Evolutionary conservation across 2,329 filamentous ascomycete species (phyloP).

Genomic region (Cladosporium austrohemisphaericum): DNA sequence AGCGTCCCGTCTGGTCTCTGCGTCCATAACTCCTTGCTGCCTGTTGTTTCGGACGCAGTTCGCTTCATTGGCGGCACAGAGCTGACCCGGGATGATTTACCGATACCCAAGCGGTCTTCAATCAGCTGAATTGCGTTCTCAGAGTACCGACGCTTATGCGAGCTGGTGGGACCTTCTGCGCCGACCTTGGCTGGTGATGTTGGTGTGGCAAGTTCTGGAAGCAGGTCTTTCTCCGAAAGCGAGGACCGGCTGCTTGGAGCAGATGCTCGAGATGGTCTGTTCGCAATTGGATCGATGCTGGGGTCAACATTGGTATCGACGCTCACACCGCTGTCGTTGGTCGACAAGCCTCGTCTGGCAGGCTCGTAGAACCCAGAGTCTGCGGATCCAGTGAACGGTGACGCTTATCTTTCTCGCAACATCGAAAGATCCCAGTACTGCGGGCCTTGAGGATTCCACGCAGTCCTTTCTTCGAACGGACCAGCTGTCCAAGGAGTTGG

Average conservation of each 20-base stretch:
- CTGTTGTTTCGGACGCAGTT: slow-evolving; percentile 8
- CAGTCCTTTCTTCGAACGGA: slow-evolving; percentile 5
- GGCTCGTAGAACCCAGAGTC: slow-evolving; percentile 31
- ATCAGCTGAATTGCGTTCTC: slow-evolving; percentile 23
- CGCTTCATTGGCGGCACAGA: slow-evolving; percentile 8
- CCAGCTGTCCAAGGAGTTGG: slow-evolving; percentile 11
- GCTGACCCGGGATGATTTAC: neutral
- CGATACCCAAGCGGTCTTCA: neutral
- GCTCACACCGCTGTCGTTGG: neutral
- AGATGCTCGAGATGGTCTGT: neutral
- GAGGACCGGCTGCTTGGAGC: slow-evolving; percentile 15
- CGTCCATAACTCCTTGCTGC: slow-evolving; percentile 8
- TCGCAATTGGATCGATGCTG: no score
- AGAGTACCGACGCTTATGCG: slow-evolving; percentile 28
- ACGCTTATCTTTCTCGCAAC: slow-evolving; percentile 23
- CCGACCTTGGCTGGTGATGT: slow-evolving; percentile 15
- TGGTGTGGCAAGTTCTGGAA: slow-evolving; percentile 18
- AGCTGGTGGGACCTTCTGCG: slow-evolving; percentile 8
- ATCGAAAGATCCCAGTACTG: slow-evolving; percentile 32
- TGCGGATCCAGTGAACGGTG: slow-evolving; percentile 22
- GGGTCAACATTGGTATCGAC: no score
- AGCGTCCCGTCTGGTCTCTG: neutral
- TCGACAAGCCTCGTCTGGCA: slow-evolving; percentile 3
- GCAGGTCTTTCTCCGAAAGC: slow-evolving; percentile 14
- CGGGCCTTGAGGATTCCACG: slow-evolving; percentile 3